Evolutionary conservation across 805 yeast species (phyloP).

Genomic region (Saccharomycopsis javanensis): DNA sequence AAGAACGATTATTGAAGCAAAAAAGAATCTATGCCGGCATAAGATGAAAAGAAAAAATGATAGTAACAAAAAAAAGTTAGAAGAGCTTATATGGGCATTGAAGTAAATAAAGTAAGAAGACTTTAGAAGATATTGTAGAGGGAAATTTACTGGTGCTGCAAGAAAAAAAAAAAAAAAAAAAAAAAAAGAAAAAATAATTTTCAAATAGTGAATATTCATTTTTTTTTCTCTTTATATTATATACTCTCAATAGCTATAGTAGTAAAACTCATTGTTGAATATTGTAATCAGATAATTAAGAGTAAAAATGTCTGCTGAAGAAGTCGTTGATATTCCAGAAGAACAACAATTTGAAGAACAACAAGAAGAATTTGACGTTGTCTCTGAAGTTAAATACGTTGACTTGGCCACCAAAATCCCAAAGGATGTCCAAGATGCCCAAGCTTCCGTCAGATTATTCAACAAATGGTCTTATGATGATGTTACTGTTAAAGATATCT

Average conservation of each 20-base stretch:
- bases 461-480: slow-evolving; percentile 99
- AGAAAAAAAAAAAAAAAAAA: not conserved
- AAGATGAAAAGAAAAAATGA: not conserved
- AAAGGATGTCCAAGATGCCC: slow-evolving; percentile 92
- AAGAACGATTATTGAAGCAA: no score
- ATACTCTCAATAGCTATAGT: no score
- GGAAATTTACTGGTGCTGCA: not conserved
- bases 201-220: not conserved
- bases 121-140: not conserved
- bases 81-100: not conserved
- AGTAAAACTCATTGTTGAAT: not conserved
- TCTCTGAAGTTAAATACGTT: slow-evolving; percentile 74
- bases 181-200: not conserved
- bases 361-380: slow-evolving; percentile 58
- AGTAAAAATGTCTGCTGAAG: slow-evolving; percentile 70
- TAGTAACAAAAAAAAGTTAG: not conserved
- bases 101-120: not conserved
- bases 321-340: slow-evolving; percentile 41
- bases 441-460: slow-evolving; percentile 93
- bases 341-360: slow-evolving; percentile 35
- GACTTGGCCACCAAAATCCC: slow-evolving; percentile 95
- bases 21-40: not conserved
- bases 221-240: no score
- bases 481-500: slow-evolving; percentile 94
- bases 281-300: not conserved